Percentiles rank a stretch among this genome's conserved stretches.
phyloP scores from a whole-genome alignment of 2,329 filamentous ascomycete genomes.

The Aureobasidium sp. region DNA sequence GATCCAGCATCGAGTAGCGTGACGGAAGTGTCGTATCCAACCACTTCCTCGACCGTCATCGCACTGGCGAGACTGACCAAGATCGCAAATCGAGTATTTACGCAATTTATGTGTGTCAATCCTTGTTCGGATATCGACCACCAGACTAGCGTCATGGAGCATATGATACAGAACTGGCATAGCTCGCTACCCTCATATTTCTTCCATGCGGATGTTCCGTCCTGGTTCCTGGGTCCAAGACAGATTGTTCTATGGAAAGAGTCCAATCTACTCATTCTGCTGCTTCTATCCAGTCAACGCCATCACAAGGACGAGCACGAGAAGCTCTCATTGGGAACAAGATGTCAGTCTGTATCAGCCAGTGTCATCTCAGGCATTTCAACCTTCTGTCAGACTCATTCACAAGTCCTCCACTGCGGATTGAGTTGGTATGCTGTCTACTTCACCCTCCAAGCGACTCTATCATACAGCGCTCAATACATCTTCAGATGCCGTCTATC shows the following conservation, averaged over 20 bases:
- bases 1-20: slow-evolving; percentile 13
- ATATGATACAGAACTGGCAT: slow-evolving; percentile 20
- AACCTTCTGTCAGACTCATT: slow-evolving; percentile 18
- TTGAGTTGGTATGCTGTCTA: slow-evolving; percentile 21
- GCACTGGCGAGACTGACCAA: slow-evolving; percentile 19
- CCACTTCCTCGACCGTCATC: slow-evolving; percentile 19
- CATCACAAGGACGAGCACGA: slow-evolving; percentile 18
- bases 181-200: slow-evolving; percentile 20
- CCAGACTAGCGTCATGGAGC: slow-evolving; percentile 19
- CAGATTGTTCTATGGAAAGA: slow-evolving; percentile 22
- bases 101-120: slow-evolving; percentile 16
- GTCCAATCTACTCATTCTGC: slow-evolving; percentile 20
- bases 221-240: slow-evolving; percentile 21
- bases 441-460: slow-evolving; percentile 19
- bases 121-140: slow-evolving; percentile 17
- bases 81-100: slow-evolving; percentile 21
- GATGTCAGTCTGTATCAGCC: slow-evolving; percentile 18
- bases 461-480: slow-evolving; percentile 6
- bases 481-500: not conserved
- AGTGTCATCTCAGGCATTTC: slow-evolving; percentile 17
- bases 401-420: slow-evolving; percentile 12
- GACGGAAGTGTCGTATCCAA: slow-evolving; percentile 18
- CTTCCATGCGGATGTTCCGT: slow-evolving; percentile 16
- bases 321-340: slow-evolving; percentile 17
- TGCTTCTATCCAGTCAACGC: slow-evolving; percentile 19